Base-by-base conservation (phyloP, 1,284 basidiomycete species). In the Tylopilus sp. region DNA sequence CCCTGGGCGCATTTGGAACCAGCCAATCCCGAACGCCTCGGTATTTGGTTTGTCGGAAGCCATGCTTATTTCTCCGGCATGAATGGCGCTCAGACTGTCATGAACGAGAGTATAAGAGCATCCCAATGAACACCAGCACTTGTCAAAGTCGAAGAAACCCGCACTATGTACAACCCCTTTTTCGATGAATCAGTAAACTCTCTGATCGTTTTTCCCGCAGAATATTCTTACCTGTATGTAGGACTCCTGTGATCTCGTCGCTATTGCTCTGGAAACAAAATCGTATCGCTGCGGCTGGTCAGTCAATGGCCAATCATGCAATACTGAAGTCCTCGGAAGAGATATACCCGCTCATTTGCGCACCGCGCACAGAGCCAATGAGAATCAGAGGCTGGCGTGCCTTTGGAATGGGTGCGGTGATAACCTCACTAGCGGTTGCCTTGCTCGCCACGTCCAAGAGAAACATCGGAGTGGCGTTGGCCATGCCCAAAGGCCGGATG, bases 391-490 rank as follows among this genome's bases (percentile, higher is more conserved):
- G 58, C 33, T 66, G 6, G 3, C 10, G 8, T 75, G 77, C 9
- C 39, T 1, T 16, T 75, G 74, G 74, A 13, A 18, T 29, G 5
- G 18, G 12, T 75, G 74, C 5, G 51, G 53, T 15, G 71, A 72
- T 0, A 29, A 6, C 9, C 60, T 79, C 5, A 70, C 19, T 4
- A 75, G 12, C n/a, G 70, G 58, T 0, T 65, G 58, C 16, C 33
- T 79, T 19, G 57, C 54, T 1, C 58, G 77, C 4, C 74, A 75
- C 29, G 61, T 77, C 6, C 64, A 75, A 41, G 74, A 75, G 22
- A 67, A 5, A 3, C 74, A 75, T 32, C 77, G 5, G 54, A 26
- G 18, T 65, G 64, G 36, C 38, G 41, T 3, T 77, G 77, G 74
- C 66, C 74, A 0, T 75, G 74, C 32, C 65, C 71, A 1, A 70